Evolutionary conservation across 306 rosid genomes (phyloP).

Genomic region (Corylus americana): DNA sequence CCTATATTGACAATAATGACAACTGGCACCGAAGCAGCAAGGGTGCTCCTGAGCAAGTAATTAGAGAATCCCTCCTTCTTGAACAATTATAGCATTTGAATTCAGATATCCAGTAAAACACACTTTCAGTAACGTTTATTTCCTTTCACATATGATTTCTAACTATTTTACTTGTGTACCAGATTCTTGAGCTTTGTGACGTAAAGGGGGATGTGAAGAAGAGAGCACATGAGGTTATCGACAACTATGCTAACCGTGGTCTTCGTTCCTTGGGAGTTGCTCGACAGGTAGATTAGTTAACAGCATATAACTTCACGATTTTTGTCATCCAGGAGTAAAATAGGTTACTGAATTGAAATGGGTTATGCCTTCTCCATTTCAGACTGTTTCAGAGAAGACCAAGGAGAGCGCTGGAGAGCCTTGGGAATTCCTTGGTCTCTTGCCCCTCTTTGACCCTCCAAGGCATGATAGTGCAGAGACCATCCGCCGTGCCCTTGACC

Average conservation of each 20-base stretch:
- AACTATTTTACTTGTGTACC: slow-evolving; percentile 8
- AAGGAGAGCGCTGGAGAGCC: slow-evolving; percentile 74
- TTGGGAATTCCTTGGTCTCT: slow-evolving; percentile 84
- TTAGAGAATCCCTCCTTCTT: background rate
- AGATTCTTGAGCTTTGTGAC: slow-evolving; percentile 81
- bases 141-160: slow-evolving; percentile 13
- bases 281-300: slow-evolving; percentile 61
- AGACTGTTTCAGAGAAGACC: slow-evolving; percentile 70
- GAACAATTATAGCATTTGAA: background rate
- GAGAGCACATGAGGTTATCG: slow-evolving; percentile 64
- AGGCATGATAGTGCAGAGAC: slow-evolving; percentile 98
- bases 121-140: background rate
- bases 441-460: slow-evolving; percentile 96
- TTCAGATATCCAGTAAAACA: background rate
- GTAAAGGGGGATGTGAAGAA: slow-evolving; percentile 55
- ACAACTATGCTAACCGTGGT: slow-evolving; percentile 71
- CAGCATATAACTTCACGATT: background rate
- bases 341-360: background rate
- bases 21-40: slow-evolving; percentile 83
- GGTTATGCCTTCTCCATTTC: slow-evolving; percentile 5
- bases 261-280: slow-evolving; percentile 78
- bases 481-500: slow-evolving; percentile 88
- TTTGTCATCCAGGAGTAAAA: background rate
- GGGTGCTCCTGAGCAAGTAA: slow-evolving; percentile 96
- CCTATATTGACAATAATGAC: slow-evolving; percentile 63